A percentile compares a stretch with the other conserved stretches of the same genome.
phyloP scores from a whole-genome alignment of 257 asterid species.

The Mitragyna speciosa region DNA sequence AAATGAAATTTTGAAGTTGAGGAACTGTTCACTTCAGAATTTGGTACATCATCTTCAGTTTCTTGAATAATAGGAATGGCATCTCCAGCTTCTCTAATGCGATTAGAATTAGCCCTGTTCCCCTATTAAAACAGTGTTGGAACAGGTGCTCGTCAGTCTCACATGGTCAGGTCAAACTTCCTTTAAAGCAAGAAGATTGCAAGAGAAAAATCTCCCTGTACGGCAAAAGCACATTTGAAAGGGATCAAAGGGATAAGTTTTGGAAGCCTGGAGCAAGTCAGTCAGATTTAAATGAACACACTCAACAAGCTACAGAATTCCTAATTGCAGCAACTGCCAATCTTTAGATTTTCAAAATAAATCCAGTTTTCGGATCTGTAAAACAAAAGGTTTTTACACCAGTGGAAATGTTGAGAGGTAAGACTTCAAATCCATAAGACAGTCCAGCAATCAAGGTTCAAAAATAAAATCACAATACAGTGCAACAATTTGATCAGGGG shows the following conservation, averaged over 20 bases:
- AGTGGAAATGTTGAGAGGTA: neutral
- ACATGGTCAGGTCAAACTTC: neutral
- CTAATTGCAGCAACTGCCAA: neutral
- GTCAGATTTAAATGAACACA: neutral
- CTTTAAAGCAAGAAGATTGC: neutral
- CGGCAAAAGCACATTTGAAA: neutral
- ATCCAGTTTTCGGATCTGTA: neutral
- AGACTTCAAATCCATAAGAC: slow-evolving; percentile 2
- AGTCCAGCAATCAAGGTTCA: neutral
- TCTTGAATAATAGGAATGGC: slow-evolving; percentile 42
- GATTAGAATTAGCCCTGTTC: slow-evolving; percentile 59
- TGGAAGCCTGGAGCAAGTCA: neutral
- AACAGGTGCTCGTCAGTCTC: neutral
- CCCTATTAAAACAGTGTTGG: slow-evolving; percentile 46
- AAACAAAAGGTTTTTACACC: neutral
- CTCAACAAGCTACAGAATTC: neutral
- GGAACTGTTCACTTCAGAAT: slow-evolving; percentile 54
- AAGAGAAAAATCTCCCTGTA: neutral
- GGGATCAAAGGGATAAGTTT: neutral
- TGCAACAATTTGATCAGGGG: neutral
- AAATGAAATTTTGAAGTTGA: slow-evolving; percentile 53
- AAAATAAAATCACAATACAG: neutral
- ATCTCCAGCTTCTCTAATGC: slow-evolving; percentile 47
- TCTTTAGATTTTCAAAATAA: neutral
- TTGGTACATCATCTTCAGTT: slow-evolving; percentile 45